A percentile compares a stretch with the other conserved stretches of the same genome.
phyloP scores from a whole-genome alignment of 805 yeast genomes.

The Kazachstania bromeliacearum region DNA sequence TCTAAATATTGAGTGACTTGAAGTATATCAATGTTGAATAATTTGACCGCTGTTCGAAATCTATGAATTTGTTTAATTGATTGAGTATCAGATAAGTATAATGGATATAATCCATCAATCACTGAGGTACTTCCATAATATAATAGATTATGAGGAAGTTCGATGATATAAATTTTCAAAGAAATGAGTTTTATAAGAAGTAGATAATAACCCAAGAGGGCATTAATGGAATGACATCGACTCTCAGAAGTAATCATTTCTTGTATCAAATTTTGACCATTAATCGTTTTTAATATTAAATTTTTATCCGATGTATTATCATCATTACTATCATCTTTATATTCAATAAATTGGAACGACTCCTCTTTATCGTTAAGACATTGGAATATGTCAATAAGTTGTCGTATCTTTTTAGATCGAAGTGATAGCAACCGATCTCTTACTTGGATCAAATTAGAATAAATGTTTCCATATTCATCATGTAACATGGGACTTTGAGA shows the following conservation, averaged over 20 bases:
- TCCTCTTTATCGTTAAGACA: neutral
- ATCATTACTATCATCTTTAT: neutral
- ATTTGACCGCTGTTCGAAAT: constrained; percentile 13
- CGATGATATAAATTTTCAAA: constrained; percentile 10
- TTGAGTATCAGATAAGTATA: constrained; percentile 14
- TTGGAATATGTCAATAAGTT: constrained; percentile 10
- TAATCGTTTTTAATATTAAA: neutral
- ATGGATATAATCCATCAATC: constrained; percentile 14
- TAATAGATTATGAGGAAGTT: constrained; percentile 17
- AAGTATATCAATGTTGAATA: constrained; percentile 17
- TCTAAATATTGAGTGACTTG: constrained; percentile 23
- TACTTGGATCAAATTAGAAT: constrained; percentile 15
- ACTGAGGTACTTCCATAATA: constrained; percentile 24
- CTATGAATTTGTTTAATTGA: constrained; percentile 9
- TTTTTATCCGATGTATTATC: neutral
- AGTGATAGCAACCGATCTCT: constrained; percentile 11
- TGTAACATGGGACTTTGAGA: constrained; percentile 2
- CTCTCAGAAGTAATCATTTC: constrained; percentile 9
- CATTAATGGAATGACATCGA: constrained; percentile 14
- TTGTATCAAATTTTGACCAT: neutral
- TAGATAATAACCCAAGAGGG: constrained; percentile 23
- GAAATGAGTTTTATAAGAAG: constrained; percentile 18
- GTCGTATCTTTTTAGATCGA: constrained; percentile 13
- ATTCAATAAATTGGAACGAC: neutral
- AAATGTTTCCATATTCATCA: constrained; percentile 22